Base-by-base conservation (phyloP, 805 yeast genomes). In the Maudiozyma bulderi region DNA sequence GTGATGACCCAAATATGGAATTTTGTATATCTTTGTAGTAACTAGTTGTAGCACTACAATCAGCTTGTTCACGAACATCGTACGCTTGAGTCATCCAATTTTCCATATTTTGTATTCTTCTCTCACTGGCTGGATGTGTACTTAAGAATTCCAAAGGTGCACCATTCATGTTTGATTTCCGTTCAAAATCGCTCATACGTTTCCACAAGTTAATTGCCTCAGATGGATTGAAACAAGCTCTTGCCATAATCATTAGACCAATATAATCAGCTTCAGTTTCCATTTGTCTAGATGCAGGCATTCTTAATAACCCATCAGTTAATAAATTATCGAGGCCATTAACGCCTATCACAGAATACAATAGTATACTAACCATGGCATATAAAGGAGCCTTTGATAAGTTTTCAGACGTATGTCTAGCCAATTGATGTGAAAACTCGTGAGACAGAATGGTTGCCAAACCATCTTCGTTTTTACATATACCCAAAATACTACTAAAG, bases 241-340 rank as follows among this genome's bases (percentile, higher is more conserved):
- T 72, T 2, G 96, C 79, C 96, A 91, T 86, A 55, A 91, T 73
- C 81, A 88, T 84, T 52, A 93, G 70, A 0, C 99, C 99, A 32
- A 93, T 90, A 58, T 83, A 82, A 66, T 93, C 99, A 0, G 99
- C 98, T 65, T 93, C 99, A 0, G 88, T 76, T 66, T 93, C 99
- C 96, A 88, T 88, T 51, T 80, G 87, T 58, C 99, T 73, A 0
- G 95, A 85, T 0, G 95, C 85, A 0, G 97, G 97, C 76, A 84
- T 77, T 54, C 80, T 77, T 45, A 89, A 62, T 11, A 80, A 61
- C 0, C 88, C 74, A 30, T 74, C 74, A 29, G 76, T 56, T 13
- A 86, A 64, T 33, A 85, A 54, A 47, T 76, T 74, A 57, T 77
- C 77, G 49, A 85, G 59, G 44, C 68, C 57, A 47, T 73, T 67